Base-by-base conservation (phyloP, 1,284 basidiomycete species). In the Porogramme epimiltina region DNA sequence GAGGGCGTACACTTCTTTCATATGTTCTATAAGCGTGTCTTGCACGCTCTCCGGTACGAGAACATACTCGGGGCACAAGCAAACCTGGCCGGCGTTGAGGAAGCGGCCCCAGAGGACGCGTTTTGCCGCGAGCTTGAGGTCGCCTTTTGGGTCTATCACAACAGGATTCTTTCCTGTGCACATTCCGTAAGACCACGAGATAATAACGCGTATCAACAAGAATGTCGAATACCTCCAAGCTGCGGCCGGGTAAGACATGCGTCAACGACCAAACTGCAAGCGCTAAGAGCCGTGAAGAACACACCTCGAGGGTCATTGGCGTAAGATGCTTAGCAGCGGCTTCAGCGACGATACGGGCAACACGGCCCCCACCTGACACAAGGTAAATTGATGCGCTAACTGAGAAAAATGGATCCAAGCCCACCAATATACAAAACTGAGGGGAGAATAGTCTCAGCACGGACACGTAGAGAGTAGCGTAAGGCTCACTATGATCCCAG, bases 301-400 rank as follows among this genome's bases (percentile, higher is more conserved):
- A 16, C 23, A 84, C 84, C 74, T 91, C 94, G 41, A 94, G 81
- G 4, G 91, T 88, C 20, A 90, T 77, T 0, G 95, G 93, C 0
- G 92, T 93, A n/a, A 96, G 73, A 49, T 87, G 84, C 69, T 95
- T 91, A 5, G 91, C 93, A 2, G 93, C 93, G 0, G 94, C 94
- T 0, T 78, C 72, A 6, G 88, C 84, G 10, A 97, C 82, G 51
- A 97, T 84, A 58, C 78, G 84, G 0, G 81, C 94, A 9, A 97
- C 85, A 16, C 85, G 84, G 9, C 81, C 85, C 23, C 82, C 85
- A 58, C 89, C 88, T 78, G 63, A 9, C 13, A 41, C 13, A 13
- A 31, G 24, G 28, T 31, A 13, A 31, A 23, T 11, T 20, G 24
- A 5, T 11, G 8, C 4, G 16, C 6, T 16, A 9, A 9, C 16